Evolutionary conservation across 805 yeast species (phyloP).

Genomic region (Candida andamanensis): DNA sequence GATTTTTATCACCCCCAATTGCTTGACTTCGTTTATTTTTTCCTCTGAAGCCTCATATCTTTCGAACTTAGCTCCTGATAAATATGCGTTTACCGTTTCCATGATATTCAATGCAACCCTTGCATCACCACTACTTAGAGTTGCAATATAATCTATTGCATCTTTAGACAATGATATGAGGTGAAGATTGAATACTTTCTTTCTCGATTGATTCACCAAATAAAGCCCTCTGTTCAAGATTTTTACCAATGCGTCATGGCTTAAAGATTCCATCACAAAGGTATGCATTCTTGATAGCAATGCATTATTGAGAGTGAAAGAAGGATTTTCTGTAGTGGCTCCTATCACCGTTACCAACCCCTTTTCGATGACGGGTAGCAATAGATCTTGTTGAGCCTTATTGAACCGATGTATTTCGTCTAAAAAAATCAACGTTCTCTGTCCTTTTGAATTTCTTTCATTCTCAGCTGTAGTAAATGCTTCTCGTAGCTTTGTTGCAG

Average conservation of each 20-base stretch:
- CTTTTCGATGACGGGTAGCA: constrained; percentile 38
- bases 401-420: constrained; percentile 44
- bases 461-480: constrained; percentile 33
- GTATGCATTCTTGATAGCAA: constrained; percentile 41
- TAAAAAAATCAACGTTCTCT: constrained; percentile 37
- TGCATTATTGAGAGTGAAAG: constrained; percentile 39
- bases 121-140: constrained; percentile 83
- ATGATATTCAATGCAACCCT: constrained; percentile 75
- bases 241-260: constrained; percentile 25
- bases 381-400: constrained; percentile 38
- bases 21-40: constrained; percentile 9
- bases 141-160: constrained; percentile 63
- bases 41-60: constrained; percentile 13
- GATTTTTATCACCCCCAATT: constrained; percentile 36
- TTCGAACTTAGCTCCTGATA: constrained; percentile 27
- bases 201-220: constrained; percentile 55
- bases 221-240: constrained; percentile 33
- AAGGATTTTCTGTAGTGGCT: constrained; percentile 62
- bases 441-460: constrained; percentile 29
- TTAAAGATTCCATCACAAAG: constrained; percentile 37
- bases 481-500: constrained; percentile 31
- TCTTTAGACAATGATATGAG: constrained; percentile 50
- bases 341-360: constrained; percentile 38
- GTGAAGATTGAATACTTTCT: constrained; percentile 44
- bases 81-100: constrained; percentile 64